Base-by-base conservation (phyloP, 2,329 filamentous ascomycete species). In the Botrytis porri region DNA sequence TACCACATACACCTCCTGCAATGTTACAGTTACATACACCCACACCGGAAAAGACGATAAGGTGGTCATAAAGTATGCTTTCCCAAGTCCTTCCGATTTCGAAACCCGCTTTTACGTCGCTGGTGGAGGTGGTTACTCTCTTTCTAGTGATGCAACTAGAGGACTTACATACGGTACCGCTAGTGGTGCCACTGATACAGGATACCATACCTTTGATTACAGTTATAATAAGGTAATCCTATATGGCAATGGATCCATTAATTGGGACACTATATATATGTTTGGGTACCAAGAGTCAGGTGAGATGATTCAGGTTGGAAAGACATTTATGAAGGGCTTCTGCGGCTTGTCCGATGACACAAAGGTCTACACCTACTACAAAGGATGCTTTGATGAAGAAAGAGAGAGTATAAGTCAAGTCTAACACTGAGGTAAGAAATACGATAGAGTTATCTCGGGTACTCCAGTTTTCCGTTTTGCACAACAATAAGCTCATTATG, bases 111-210 rank as follows among this genome's bases (percentile, higher is more conserved):
- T 82, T 73, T 79, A 85, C 22, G 80, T 83, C 0, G 83, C 82
- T 2, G 85, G 85, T 60, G 85, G 85, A 16, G 85, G 84, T 67
- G 85, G 84, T 5, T 83, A 81, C 57, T 82, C 83, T 59, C 85
- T 85, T 78, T 74, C 43, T 0, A 41, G 54, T 3, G 74, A 78
- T 37, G 79, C 84, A 1, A 82, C 83, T 14, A 82, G 80, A 1
- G 84, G 84, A 48, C 79, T 86, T 62, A 77, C 80, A 10, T 84
- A 85, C 67, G 85, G 85, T 29, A 85, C 84, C 57, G 84, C 83
- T 1, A 81, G 83, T 10, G 85, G 85, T 45, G 79, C 82, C 43
- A 87, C 86, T 0, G 84, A 86, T 73, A 85, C 84, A n/a, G 86
- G 86, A 1, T 87, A 86, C 75, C 85, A 84, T 43, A 79, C 80